Evolutionary conservation across 2,329 filamentous ascomycete species (phyloP), one percentile per base, ranked within the genome.

Genomic region (Amphichorda felina): DNA sequence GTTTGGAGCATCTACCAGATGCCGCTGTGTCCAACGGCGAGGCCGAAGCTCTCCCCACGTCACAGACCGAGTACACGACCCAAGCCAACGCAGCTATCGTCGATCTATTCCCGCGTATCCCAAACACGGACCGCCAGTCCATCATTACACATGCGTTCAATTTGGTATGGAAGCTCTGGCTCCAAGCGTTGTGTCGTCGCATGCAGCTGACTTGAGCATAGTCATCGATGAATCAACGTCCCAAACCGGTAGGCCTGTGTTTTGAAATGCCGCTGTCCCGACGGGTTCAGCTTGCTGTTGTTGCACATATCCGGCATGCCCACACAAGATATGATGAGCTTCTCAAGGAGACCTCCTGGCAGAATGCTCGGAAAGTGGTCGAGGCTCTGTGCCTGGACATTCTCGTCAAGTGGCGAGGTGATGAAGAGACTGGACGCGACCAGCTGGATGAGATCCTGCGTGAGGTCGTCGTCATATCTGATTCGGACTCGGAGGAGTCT

Each of bases 371-470:
- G 41, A 77, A 69, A 55, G 66, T 66, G 28, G 74, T 79, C 30
- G 72, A 79, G 45, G 55, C 64, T 22, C 57, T 75, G 11, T 80
- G 76, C 42, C 59, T 80, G 31, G 75, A 79, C 44, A 62, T 75
- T 36, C 69, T 81, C 52, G 70, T 79, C 62, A 79, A 79, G 69
- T 81, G 76, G 76, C 75, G 76, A 59, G 76, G 76, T 37, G 76
- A 81, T 45, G 76, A 81, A 51, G 76, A 81, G 50, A 79, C 70
- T 14, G 76, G 76, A 18, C 70, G 75, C 33, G 75, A 81, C 45
- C 72, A 79, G 50, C 63, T 80, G 13, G 75, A 80, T 39, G 75
- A 80, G 49, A 78, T 80, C 38, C 59, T 80, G 24, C 66, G 72
- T 34, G 76, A 81, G 52, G 72, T 80, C 9, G 72, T 80, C 36